Conservation (phyloP, 768 basidiomycete genomes). For the Kwoniella dendrophila region DNA sequence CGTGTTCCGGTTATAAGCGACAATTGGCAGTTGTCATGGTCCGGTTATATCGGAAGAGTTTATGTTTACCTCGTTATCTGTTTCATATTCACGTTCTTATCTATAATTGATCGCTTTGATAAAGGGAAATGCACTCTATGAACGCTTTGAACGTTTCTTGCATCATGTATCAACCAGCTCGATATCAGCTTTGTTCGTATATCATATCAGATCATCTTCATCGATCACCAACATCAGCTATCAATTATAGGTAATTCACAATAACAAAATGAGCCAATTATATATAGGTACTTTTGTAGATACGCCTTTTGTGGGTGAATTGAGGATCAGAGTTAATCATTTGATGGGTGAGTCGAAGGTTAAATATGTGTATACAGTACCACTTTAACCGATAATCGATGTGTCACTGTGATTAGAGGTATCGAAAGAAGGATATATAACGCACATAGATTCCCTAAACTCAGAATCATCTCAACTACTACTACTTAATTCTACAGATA, state of each 20-base stretch:
- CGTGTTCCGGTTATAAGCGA: no score
- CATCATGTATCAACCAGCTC: no score
- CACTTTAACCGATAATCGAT: neutral
- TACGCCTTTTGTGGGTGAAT: slow-evolving; percentile 61
- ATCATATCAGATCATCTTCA: neutral
- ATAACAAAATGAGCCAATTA: neutral
- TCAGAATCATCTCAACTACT: slow-evolving; percentile 8
- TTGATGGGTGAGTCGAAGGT: slow-evolving; percentile 63
- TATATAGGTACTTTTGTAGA: slow-evolving; percentile 57
- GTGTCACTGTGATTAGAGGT: slow-evolving; percentile 6
- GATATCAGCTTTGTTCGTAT: no score
- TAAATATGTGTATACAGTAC: no score
- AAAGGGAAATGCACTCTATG: no score
- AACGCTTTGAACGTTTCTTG: no score
- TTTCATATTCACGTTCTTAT: no score
- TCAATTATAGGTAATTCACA: no score
- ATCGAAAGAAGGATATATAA: slow-evolving; percentile 37
- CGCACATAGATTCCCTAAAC: slow-evolving; percentile 12
- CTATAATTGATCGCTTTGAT: no score
- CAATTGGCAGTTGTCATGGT: no score
- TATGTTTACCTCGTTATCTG: no score
- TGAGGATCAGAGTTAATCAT: slow-evolving; percentile 65
- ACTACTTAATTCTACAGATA: slow-evolving; percentile 45
- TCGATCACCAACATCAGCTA: neutral
- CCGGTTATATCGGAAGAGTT: no score